These are phyloP conservation scores for Penicillium ucsense DNA, from an alignment of 495 filamentous ascomycete genomes.

Conservation along the genomic window DNA sequence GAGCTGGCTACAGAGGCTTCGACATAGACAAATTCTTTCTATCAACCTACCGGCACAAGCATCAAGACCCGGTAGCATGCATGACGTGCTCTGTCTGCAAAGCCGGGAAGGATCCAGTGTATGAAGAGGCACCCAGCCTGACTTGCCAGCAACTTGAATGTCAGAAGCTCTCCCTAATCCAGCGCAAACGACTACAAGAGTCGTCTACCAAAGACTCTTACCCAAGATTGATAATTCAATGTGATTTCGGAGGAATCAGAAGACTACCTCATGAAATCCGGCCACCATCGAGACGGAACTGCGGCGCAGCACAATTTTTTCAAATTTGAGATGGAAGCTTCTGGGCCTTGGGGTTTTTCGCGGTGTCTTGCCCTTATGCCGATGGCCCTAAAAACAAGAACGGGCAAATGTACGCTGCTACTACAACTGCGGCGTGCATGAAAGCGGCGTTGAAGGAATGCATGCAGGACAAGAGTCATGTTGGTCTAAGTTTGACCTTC, in stretches of 20 bases:
- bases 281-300: background rate
- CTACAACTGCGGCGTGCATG: background rate
- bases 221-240: background rate
- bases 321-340: background rate
- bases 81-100: background rate
- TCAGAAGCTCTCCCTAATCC: background rate
- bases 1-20: background rate
- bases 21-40: background rate
- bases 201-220: background rate
- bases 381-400: background rate
- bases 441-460: background rate
- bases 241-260: background rate
- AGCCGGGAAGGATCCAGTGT: background rate
- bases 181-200: background rate
- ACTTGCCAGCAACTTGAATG: background rate
- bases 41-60: background rate
- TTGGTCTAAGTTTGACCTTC: too few species aligned
- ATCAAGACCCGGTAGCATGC: background rate
- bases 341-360: background rate
- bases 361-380: background rate
- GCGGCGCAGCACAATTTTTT: background rate
- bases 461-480: background rate
- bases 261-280: background rate
- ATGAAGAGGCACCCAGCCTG: background rate
- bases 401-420: background rate